phyloP scores from a whole-genome alignment of 305 asterid genomes.

The Rubia peregrina region DNA sequence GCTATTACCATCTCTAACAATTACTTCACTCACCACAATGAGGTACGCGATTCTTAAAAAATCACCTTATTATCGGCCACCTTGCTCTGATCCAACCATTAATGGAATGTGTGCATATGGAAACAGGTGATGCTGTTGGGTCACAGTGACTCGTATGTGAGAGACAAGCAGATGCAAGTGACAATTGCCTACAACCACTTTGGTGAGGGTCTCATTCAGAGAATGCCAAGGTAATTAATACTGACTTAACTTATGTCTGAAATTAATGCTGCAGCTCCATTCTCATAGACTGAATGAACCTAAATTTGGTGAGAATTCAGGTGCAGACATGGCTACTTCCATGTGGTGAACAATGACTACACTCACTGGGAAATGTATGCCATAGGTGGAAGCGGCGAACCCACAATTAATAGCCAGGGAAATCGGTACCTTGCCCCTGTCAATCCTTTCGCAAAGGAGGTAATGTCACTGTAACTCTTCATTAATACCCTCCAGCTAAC shows the following conservation, averaged over 20 bases:
- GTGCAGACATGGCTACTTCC: slow-evolving; percentile 88
- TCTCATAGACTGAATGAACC: neutral
- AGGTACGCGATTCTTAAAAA: slow-evolving; percentile 33
- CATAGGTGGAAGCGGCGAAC: slow-evolving; percentile 83
- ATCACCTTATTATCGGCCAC: neutral
- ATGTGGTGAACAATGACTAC: slow-evolving; percentile 92
- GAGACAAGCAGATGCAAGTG: slow-evolving; percentile 90
- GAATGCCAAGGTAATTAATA: slow-evolving; percentile 79
- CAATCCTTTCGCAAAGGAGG: slow-evolving; percentile 82
- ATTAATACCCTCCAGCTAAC: neutral
- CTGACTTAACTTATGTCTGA: neutral
- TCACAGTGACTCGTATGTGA: slow-evolving; percentile 69
- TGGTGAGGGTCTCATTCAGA: slow-evolving; percentile 87
- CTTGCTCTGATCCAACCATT: neutral
- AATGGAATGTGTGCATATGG: too few species aligned
- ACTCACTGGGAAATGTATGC: slow-evolving; percentile 99
- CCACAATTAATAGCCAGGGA: slow-evolving; percentile 93
- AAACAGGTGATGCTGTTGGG: slow-evolving; percentile 85
- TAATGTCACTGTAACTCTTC: slow-evolving; percentile 19
- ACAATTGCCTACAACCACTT: slow-evolving; percentile 94
- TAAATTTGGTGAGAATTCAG: slow-evolving; percentile 31
- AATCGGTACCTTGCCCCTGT: slow-evolving; percentile 84
- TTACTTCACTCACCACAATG: slow-evolving; percentile 81
- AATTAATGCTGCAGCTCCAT: neutral
- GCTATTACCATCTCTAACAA: slow-evolving; percentile 87